A percentile compares a stretch with the other conserved stretches of the same genome.
Conservation (phyloP, 2,329 filamentous ascomycete species). For the Pseudogymnoascus sp. region DNA sequence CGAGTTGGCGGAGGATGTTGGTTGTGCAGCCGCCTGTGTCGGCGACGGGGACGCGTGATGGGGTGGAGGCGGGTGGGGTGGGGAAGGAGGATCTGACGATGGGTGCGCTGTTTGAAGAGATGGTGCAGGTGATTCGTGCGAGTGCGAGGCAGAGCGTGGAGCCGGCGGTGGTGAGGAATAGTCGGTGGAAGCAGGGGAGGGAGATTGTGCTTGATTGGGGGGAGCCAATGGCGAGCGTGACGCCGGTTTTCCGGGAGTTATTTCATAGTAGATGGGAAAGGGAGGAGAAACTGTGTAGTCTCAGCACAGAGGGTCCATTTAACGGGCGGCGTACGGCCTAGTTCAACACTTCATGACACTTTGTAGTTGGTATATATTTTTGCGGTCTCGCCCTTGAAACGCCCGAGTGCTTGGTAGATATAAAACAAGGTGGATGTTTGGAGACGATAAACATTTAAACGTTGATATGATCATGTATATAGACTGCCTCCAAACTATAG, state of each 20-base stretch:
- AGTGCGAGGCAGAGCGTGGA: not conserved
- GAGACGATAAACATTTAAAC: not conserved
- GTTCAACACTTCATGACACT: not conserved
- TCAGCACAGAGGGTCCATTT: not conserved
- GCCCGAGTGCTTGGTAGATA: not conserved
- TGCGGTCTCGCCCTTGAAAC: not conserved
- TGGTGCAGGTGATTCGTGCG: not conserved
- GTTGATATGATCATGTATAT: not conserved
- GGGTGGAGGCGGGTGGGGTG: not conserved
- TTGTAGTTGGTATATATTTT: not conserved
- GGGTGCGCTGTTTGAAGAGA: not conserved
- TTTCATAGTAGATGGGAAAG: not conserved
- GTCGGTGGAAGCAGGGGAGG: not conserved
- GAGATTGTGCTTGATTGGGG: conserved; percentile 5
- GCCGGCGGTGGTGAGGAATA: conserved; percentile 5
- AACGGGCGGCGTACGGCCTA: not conserved
- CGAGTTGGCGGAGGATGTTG: not conserved
- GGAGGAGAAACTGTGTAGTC: not conserved
- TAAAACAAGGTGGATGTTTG: not conserved
- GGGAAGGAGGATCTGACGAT: not conserved
- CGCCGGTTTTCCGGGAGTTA: not conserved
- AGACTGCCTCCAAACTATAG: not conserved
- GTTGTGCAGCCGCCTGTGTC: conserved; percentile 8
- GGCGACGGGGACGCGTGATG: not conserved
- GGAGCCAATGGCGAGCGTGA: not conserved